Evolutionary conservation across 352 stramenopile genomes (phyloP).

Genomic region (Globisporangium takayamanum): DNA sequence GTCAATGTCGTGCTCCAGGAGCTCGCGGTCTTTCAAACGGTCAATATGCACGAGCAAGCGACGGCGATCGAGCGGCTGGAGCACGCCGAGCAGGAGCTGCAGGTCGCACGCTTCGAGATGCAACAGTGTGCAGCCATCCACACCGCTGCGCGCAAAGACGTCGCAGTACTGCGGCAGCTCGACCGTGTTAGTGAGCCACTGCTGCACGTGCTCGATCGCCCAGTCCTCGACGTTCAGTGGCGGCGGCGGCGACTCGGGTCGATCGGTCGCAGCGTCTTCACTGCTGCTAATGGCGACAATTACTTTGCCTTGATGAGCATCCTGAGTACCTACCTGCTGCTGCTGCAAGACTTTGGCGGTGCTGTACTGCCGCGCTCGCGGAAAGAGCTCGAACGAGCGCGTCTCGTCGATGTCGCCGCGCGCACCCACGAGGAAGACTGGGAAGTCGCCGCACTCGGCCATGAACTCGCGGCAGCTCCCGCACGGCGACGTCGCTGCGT

Average conservation of each 20-base stretch:
- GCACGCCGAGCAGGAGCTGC: slow-evolving; percentile 53
- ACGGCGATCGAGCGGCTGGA: slow-evolving; percentile 48
- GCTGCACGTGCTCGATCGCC: slow-evolving; percentile 37
- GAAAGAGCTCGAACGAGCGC: slow-evolving; percentile 52
- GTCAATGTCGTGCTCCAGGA: slow-evolving; percentile 51
- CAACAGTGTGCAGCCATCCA: slow-evolving; percentile 62
- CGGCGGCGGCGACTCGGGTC: slow-evolving; percentile 2
- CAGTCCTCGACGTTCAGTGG: slow-evolving; percentile 45
- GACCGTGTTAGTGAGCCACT: slow-evolving; percentile 44
- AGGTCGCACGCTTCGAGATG: slow-evolving; percentile 54
- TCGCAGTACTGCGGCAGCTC: slow-evolving; percentile 44
- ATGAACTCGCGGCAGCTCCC: slow-evolving; percentile 65
- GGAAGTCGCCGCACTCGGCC: slow-evolving; percentile 65
- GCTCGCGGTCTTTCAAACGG: slow-evolving; percentile 50
- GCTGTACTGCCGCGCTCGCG: slow-evolving; percentile 25
- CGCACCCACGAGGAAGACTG: slow-evolving; percentile 57
- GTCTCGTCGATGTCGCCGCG: slow-evolving; percentile 44
- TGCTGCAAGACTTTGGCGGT: slow-evolving; percentile 17
- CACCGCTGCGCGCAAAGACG: slow-evolving; percentile 40
- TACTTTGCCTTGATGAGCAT: no score
- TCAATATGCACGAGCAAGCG: slow-evolving; percentile 53
- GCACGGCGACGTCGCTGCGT: slow-evolving; percentile 56
- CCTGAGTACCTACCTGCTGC: background rate
- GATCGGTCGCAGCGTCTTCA: background rate
- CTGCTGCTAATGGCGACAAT: background rate